These are phyloP conservation scores for Xylaria grammica DNA, from an alignment of 495 filamentous ascomycete genomes.

Conservation along the genomic window DNA sequence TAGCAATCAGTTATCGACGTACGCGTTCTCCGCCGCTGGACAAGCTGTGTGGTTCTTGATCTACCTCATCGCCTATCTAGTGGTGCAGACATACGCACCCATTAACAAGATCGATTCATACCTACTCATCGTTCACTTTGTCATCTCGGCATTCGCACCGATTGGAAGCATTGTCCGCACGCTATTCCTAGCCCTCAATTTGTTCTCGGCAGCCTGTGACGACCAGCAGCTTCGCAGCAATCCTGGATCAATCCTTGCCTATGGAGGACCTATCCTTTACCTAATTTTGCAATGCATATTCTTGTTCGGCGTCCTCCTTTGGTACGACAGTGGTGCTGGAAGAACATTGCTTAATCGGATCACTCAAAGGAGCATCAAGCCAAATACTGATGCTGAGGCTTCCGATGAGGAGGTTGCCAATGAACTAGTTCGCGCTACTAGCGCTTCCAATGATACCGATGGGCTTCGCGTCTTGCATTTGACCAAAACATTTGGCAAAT, in stretches of 20 bases:
- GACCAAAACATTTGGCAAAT: slow-evolving; percentile 74
- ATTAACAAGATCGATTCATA: slow-evolving; percentile 62
- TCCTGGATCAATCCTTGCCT: slow-evolving; percentile 72
- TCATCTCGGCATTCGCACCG: slow-evolving; percentile 69
- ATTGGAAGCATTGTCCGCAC: slow-evolving; percentile 70
- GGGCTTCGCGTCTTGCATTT: slow-evolving; percentile 77
- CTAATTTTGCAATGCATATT: slow-evolving; percentile 66
- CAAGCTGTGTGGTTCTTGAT: slow-evolving; percentile 77
- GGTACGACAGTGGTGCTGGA: slow-evolving; percentile 69
- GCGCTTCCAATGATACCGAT: slow-evolving; percentile 48
- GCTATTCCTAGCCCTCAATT: slow-evolving; percentile 75
- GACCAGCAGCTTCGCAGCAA: slow-evolving; percentile 65
- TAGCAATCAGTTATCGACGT: slow-evolving; percentile 71
- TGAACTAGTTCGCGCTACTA: slow-evolving; percentile 51
- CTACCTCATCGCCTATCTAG: slow-evolving; percentile 77
- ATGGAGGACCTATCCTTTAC: slow-evolving; percentile 76
- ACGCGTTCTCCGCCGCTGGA: slow-evolving; percentile 73
- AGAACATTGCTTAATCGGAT: slow-evolving; percentile 53
- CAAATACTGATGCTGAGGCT: slow-evolving; percentile 31
- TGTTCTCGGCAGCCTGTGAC: slow-evolving; percentile 75
- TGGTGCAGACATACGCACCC: slow-evolving; percentile 69
- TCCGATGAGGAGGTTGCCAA: slow-evolving; percentile 53
- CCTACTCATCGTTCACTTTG: slow-evolving; percentile 69
- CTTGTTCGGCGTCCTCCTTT: slow-evolving; percentile 67
- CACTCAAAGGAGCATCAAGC: slow-evolving; percentile 36